Percentiles rank a stretch among this genome's conserved stretches.
Evolutionary conservation across 352 stramenopile species (phyloP).

Genomic region (Phytophthora lateralis): DNA sequence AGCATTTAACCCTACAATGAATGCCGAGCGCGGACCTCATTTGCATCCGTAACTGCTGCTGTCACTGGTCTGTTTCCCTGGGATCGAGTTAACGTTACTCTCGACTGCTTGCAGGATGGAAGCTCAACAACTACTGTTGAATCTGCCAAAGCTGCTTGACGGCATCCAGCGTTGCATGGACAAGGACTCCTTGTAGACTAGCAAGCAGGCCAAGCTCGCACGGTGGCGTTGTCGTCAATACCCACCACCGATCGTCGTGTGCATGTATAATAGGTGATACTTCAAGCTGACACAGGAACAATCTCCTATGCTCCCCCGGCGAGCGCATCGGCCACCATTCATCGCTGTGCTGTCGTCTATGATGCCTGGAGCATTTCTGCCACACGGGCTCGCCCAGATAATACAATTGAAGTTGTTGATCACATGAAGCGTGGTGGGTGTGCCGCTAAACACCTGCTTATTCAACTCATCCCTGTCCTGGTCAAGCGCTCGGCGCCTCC

Average conservation of each 20-base stretch:
- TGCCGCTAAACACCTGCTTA: conserved; percentile 25
- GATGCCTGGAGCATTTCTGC: conserved; percentile 16
- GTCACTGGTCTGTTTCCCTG: not conserved
- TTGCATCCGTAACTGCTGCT: conserved; percentile 20
- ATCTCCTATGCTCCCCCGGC: not conserved
- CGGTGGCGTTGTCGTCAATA: conserved; percentile 9
- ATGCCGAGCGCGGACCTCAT: conserved; percentile 10
- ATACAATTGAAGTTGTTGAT: conserved; percentile 35
- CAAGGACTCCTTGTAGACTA: conserved; percentile 6
- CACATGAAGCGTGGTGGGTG: conserved; percentile 12
- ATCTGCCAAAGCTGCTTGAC: not conserved
- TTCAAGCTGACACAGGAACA: conserved; percentile 8
- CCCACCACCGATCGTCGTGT: conserved; percentile 2
- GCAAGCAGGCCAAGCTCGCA: conserved; percentile 13
- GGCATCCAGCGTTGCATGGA: not conserved
- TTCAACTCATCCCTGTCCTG: conserved; percentile 19
- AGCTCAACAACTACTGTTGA: too few species aligned
- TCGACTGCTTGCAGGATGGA: not conserved
- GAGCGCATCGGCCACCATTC: conserved; percentile 8
- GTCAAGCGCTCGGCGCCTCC: conserved; percentile 22
- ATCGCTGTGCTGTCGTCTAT: conserved; percentile 19
- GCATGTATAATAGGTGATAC: conserved; percentile 17
- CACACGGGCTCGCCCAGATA: conserved; percentile 16
- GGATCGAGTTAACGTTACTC: not conserved
- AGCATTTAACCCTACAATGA: conserved; percentile 29